Conservation (phyloP, 140 eudicot species). For the Oenanthe javanica region DNA sequence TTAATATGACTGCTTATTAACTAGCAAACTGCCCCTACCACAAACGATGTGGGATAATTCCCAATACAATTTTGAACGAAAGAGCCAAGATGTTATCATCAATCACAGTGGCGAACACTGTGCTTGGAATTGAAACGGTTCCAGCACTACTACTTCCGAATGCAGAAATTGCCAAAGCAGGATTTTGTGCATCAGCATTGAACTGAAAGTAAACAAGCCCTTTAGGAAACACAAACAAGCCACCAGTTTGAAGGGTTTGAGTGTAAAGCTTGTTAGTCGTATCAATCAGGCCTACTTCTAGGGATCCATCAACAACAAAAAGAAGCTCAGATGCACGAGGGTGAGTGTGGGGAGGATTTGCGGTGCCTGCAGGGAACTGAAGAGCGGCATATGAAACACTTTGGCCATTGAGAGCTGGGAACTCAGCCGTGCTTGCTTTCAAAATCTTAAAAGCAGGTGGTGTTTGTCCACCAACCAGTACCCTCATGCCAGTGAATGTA, state of each 20-base stretch:
- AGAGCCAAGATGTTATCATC: slow-evolving; percentile 11
- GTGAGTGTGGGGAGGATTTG: slow-evolving; percentile 17
- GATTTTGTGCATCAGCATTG: background rate
- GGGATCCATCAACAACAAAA: slow-evolving; percentile 6
- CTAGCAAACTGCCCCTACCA: too few relatives aligned
- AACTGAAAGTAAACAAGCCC: too few relatives aligned
- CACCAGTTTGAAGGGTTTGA: background rate
- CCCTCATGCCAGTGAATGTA: slow-evolving; percentile 8
- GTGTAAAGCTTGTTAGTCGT: slow-evolving; percentile 8
- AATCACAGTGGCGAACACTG: slow-evolving; percentile 7
- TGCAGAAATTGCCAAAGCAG: slow-evolving; percentile 5
- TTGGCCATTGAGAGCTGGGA: slow-evolving; percentile 12
- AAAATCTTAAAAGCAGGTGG: background rate
- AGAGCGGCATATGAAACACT: slow-evolving; percentile 15
- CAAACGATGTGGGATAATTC: too few relatives aligned
- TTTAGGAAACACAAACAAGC: too few relatives aligned
- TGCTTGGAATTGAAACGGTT: slow-evolving; percentile 9
- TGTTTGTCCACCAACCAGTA: background rate
- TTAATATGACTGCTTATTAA: too few relatives aligned
- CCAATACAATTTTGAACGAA: too few relatives aligned
- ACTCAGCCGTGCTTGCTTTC: slow-evolving; percentile 7
- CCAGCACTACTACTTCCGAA: slow-evolving; percentile 15
- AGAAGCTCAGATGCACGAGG: slow-evolving; percentile 21
- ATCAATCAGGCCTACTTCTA: slow-evolving; percentile 8
- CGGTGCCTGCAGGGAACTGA: background rate